phyloP scores from a whole-genome alignment of 108 stramenopile genomes.

The Cylindrotheca fusiformis region DNA sequence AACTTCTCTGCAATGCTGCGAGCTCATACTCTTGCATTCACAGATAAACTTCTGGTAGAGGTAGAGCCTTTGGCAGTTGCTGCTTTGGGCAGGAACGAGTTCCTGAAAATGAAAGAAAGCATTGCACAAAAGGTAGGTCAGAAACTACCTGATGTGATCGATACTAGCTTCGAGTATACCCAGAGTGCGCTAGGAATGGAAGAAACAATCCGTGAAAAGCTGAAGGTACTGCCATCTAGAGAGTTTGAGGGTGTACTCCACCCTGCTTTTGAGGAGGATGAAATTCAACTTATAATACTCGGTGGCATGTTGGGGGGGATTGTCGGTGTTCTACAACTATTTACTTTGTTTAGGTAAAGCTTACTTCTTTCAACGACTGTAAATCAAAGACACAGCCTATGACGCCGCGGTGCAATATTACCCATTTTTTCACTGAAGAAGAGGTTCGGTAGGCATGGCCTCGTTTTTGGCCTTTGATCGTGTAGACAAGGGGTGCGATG shows the following conservation, averaged over 20 bases:
- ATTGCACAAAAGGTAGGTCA: conserved; percentile 79
- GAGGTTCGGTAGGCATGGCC: no score
- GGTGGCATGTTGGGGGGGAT: conserved; percentile 87
- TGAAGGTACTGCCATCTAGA: conserved; percentile 65
- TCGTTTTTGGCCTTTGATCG: no score
- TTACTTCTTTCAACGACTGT: background rate
- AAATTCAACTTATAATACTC: conserved; percentile 88
- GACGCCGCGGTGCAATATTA: background rate
- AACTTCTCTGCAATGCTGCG: conserved; percentile 86
- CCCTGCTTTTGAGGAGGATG: conserved; percentile 97
- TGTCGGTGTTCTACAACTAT: conserved; percentile 84
- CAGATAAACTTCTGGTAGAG: conserved; percentile 67
- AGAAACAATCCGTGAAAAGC: conserved; percentile 70
- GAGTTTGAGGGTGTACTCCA: conserved; percentile 94
- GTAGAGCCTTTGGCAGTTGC: conserved; percentile 80
- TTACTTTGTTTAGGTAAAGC: conserved; percentile 33
- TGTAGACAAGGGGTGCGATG: no score
- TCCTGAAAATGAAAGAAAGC: conserved; percentile 84
- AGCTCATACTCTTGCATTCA: conserved; percentile 81
- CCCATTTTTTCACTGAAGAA: background rate
- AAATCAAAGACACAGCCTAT: background rate
- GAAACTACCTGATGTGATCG: conserved; percentile 73
- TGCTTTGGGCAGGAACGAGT: conserved; percentile 77
- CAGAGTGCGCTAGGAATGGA: conserved; percentile 87
- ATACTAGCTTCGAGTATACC: conserved; percentile 82